phyloP scores from a whole-genome alignment of 23 red algal genomes.

The Gracilariopsis chorda region DNA sequence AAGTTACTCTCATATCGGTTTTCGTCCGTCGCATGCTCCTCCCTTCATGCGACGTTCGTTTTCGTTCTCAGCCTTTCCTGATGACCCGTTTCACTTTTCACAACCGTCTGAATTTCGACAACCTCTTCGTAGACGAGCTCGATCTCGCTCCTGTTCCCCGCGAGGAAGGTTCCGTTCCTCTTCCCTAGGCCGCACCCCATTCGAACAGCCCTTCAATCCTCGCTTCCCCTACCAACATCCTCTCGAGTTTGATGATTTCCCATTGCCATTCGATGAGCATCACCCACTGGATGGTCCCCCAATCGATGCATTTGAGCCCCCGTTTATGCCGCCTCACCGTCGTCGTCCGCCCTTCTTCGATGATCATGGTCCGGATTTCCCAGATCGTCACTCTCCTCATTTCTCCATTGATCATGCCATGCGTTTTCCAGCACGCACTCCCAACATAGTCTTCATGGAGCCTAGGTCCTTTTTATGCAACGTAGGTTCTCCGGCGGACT shows the following conservation, averaged over 20 bases:
- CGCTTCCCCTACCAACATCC: constrained; percentile 2
- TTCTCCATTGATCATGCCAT: constrained; percentile 12
- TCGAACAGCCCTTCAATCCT: neutral
- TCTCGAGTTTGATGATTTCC: neutral
- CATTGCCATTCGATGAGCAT: neutral
- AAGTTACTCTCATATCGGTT: constrained; percentile 9
- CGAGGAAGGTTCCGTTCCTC: neutral
- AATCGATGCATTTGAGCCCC: neutral
- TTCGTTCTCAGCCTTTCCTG: neutral
- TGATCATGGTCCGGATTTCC: neutral
- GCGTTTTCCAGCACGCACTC: constrained; percentile 12
- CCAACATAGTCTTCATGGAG: constrained; percentile 25
- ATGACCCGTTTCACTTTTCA: neutral
- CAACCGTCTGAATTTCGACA: neutral
- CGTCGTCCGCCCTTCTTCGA: neutral
- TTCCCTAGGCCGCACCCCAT: neutral
- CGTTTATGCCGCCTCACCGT: neutral
- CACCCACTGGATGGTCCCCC: neutral
- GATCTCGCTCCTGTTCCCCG: neutral
- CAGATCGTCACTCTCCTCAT: neutral
- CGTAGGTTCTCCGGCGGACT: neutral
- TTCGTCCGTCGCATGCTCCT: neutral
- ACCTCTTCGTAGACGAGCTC: neutral
- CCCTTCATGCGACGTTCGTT: constrained; percentile 23
- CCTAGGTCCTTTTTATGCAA: constrained; percentile 4